These are phyloP conservation scores for Aspergillus brunneoviolaceus DNA, from an alignment of 2,329 filamentous ascomycete species.

Conservation along the genomic window DNA sequence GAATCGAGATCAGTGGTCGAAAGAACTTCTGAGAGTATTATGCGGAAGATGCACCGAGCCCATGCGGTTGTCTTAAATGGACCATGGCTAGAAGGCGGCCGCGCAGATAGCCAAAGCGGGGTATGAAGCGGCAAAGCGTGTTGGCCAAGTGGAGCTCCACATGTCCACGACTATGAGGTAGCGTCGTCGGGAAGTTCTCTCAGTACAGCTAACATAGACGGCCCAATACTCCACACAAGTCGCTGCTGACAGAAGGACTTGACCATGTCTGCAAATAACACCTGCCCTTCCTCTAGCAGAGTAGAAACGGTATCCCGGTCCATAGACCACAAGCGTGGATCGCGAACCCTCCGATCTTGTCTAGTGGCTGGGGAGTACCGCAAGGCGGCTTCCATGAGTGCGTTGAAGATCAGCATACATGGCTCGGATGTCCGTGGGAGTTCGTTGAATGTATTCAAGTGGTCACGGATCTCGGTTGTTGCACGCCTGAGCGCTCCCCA, in stretches of 20 bases:
- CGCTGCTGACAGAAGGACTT: not conserved
- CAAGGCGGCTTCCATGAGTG: constrained; percentile 22
- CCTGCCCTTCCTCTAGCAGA: not conserved
- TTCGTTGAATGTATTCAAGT: constrained; percentile 17
- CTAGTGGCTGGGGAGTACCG: not conserved
- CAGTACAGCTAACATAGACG: not conserved
- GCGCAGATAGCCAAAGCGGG: too few species aligned
- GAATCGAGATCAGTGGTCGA: too few species aligned
- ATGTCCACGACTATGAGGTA: not conserved
- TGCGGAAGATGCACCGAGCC: too few species aligned
- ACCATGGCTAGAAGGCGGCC: too few species aligned
- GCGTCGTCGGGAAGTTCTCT: not conserved
- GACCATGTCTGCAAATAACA: not conserved
- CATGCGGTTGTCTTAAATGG: too few species aligned
- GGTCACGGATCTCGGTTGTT: constrained; percentile 23
- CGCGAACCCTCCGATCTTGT: not conserved
- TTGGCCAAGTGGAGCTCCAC: not conserved
- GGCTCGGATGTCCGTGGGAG: constrained; percentile 22
- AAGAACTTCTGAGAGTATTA: too few species aligned
- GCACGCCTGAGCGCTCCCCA: constrained; percentile 33
- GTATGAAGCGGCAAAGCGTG: too few species aligned
- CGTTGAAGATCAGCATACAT: constrained; percentile 26
- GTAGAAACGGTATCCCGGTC: not conserved
- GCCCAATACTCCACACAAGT: constrained; percentile 2
- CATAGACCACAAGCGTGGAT: not conserved